Evolutionary conservation across 2,329 filamentous ascomycete species (phyloP), one percentile per base, ranked within the genome.

Genomic region (Fusarium piperis): DNA sequence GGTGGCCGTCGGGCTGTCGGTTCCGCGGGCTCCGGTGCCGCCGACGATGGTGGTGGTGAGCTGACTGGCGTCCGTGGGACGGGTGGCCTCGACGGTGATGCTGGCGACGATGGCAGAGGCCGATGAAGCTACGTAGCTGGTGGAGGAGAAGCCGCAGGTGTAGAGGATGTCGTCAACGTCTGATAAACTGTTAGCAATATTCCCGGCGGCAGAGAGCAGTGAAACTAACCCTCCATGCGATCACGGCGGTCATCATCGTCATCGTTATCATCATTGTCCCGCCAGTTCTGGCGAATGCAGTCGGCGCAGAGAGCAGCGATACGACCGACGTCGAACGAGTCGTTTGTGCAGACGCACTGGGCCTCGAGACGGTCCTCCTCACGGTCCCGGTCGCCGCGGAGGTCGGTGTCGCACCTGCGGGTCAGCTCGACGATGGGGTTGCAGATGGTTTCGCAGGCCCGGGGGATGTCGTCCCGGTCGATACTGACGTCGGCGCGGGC

Each of bases 321-420:
- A 18, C 70, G 65, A 26, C 53, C 68, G 56, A 84, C 83, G 72
- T 83, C 72, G 74, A 85, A 81, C 73, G 81, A 81, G 55, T 76
- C 67, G 77, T 85, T 82, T 70, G 80, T 80, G 78, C 83, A 83
- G 59, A 83, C 71, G 67, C 83, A 84, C 70, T 84, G 81, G 13
- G 73, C 75, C 76, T 80, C 77, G 58, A 83, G 80, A 18, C 77
- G 78, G 48, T 81, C 74, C 72, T 83, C 81, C 33, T 77, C 71
- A 26, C 75, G 77, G 73, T 81, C 79, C 18, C 53, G 74, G 60
- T 78, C 73, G 44, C 75, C 73, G 28, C 46, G 60, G 38, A 79
- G 74, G 59, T 80, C 76, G 36, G 79, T 78, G 26, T 81, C 79
- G 67, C 83, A 85, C 39, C 73, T 75, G 35, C 75, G 75, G 58